phyloP scores from a whole-genome alignment of 2,329 filamentous ascomycete species.

The Apiospora kogelbergensis region DNA sequence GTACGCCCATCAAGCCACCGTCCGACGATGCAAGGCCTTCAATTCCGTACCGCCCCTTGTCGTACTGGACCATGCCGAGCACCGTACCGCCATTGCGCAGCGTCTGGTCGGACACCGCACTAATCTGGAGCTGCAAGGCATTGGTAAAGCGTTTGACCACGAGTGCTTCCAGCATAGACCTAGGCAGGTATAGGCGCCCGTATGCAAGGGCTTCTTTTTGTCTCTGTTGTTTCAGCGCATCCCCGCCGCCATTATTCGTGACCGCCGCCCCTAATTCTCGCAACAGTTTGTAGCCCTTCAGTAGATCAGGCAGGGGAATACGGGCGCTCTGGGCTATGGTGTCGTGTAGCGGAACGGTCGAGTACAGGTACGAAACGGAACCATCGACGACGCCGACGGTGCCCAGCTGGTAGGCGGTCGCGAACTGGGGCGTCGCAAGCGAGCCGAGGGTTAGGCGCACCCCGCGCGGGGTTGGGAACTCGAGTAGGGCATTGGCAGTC shows the following conservation, averaged over 20 bases:
- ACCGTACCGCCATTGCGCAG: constrained; percentile 76
- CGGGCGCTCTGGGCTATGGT: constrained; percentile 68
- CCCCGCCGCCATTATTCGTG: constrained; percentile 17
- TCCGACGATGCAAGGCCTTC: constrained; percentile 93
- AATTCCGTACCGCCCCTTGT: constrained; percentile 81
- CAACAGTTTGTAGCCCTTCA: constrained; percentile 81
- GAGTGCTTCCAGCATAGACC: constrained; percentile 82
- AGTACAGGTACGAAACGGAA: constrained; percentile 96
- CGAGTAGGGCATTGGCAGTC: constrained; percentile 80
- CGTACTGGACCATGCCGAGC: constrained; percentile 73
- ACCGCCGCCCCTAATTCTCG: constrained; percentile 52
- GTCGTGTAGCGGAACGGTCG: constrained; percentile 73
- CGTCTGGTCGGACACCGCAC: constrained; percentile 70
- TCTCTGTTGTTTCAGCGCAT: not conserved
- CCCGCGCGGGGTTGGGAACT: constrained; percentile 83
- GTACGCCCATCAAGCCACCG: constrained; percentile 81
- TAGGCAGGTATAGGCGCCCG: constrained; percentile 78
- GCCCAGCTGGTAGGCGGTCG: constrained; percentile 88
- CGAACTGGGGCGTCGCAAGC: constrained; percentile 88
- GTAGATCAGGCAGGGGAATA: constrained; percentile 74
- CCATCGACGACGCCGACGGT: constrained; percentile 91
- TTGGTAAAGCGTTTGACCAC: constrained; percentile 78
- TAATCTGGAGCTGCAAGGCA: constrained; percentile 76
- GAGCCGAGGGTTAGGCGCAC: constrained; percentile 86
- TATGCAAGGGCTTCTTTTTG: constrained; percentile 64